Evolutionary conservation across 2,329 filamentous ascomycete species (phyloP), one percentile per base, ranked within the genome.

Genomic region (Corynespora cassiicola): DNA sequence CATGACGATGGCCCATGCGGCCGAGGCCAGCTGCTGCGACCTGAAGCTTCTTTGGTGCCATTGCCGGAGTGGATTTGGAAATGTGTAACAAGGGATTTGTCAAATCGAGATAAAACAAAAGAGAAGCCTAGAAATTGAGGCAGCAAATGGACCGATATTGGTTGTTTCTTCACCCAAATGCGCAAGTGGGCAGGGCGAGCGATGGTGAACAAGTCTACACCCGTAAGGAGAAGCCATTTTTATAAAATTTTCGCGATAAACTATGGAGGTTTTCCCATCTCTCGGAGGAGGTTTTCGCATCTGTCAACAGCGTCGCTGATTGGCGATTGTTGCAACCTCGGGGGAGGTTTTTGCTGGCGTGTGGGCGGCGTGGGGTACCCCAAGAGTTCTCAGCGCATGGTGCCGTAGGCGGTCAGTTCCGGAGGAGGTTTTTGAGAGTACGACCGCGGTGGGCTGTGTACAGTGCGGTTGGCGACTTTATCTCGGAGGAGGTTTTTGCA

Each of bases 1-100:
- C 76, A 60, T 79, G 76, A n/a, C 75, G 70, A 42, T 73, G 70
- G 31, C 76, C 76, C 74, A 79, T 79, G 48, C 76, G 74, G 20
- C 76, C 76, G 31, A 79, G 73, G 30, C 76, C 76, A 24, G 73
- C 73, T 33, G 73, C 72, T 36, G 66, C 76, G 46, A 78, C 61
- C 47, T 72, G 47, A n/a, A 61, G 49, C 39, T 47, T 54, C 27
- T 39, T 44, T 21, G 52, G 56, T 36, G 49, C 43, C 54, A 58
- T 58, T 39, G 18, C n/a, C n/a, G n/a, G n/a, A n/a, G n/a, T n/a
- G n/a, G n/a, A n/a, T n/a, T n/a, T n/a, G n/a, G n/a, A n/a, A n/a
- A n/a, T n/a, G n/a, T n/a, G n/a, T n/a, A n/a, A n/a, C n/a, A n/a
- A n/a, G n/a, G n/a, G n/a, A n/a, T n/a, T n/a, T 47, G 31, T 8